These are phyloP conservation scores for Ceratobasidium sp. DNA, from an alignment of 1,284 basidiomycete species.

Conservation along the genomic window DNA sequence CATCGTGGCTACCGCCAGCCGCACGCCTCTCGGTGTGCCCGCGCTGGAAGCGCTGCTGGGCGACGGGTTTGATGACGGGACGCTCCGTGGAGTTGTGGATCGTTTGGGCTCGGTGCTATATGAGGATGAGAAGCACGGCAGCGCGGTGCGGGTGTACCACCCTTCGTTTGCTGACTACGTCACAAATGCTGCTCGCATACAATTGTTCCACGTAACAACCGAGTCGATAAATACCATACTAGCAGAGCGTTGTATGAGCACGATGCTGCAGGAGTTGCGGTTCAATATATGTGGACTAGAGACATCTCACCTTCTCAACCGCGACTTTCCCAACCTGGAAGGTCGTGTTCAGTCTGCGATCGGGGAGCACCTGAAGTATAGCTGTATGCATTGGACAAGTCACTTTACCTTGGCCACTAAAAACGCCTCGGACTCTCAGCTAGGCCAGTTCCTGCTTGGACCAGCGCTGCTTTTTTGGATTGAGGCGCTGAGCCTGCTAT, in stretches of 20 bases:
- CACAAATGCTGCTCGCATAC: slow-evolving; percentile 1
- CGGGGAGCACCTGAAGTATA: neutral
- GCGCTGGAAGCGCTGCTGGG: neutral
- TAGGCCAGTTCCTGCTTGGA: neutral
- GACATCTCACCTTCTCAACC: neutral
- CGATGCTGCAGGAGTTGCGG: neutral
- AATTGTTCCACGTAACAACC: neutral
- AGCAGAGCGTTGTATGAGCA: neutral
- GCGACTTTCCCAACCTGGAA: neutral
- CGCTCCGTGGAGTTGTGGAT: neutral
- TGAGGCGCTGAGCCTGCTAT: neutral
- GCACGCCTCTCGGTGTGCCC: neutral
- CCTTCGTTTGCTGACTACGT: slow-evolving; percentile 39
- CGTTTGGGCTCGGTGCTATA: slow-evolving; percentile 38
- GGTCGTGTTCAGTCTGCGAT: neutral
- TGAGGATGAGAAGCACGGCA: neutral
- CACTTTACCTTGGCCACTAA: neutral
- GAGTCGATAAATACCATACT: neutral
- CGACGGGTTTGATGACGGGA: neutral
- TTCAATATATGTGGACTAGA: slow-evolving; percentile 30
- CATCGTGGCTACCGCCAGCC: neutral
- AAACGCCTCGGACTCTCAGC: neutral
- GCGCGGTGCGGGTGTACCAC: slow-evolving; percentile 25
- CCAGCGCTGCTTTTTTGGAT: slow-evolving; percentile 1
- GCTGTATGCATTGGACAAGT: neutral